Evolutionary conservation across 148 eudicot species (phyloP), one percentile per base, ranked within the genome.

Genomic region (Mesembryanthemum crystallinum): DNA sequence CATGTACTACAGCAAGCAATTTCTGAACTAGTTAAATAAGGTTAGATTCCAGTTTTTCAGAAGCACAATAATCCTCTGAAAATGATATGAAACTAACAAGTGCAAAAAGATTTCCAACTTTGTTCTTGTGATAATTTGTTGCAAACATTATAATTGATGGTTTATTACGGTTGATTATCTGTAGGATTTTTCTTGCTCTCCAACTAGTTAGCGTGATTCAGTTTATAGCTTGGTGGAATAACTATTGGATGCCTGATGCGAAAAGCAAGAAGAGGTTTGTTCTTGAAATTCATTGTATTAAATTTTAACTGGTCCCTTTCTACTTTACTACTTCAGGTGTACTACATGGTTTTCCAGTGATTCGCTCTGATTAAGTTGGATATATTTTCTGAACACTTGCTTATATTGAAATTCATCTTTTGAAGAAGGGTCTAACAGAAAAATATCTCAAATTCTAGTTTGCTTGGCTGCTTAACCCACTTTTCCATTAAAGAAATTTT

Each of bases 191-290:
- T 77, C 94, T 94, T 59, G 62, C 85, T 71, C 97, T 94, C 64
- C 98, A 94, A 82, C 96, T 94, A 30, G 74, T 94, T 69, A 94
- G 98, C 64, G 92, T 94, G 49, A 92, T 92, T 71, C 93, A 94
- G 77, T 94, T 94, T 60, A 89, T 94, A 66, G 86, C 93, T 30
- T 92, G 97, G 98, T 94, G 97, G 97, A 92, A 92, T 70, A 88
- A 77, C 67, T 92, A 88, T 75, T 92, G 96, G 97, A 92, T 89
- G 97, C 91, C 98, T 45, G 86, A 92, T 69, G 89, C 81, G 25
- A 77, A 71, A 69, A 66, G 77, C 67, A 88, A 88, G 80, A 89
- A 85, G 57, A 89, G 97, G 98, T 94, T 32, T 69, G 74, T 64
- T 37, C 52, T 32, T 65, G 54, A 69, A 7, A 43, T 58, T 28